Percentiles rank a stretch among this genome's conserved stretches.
Evolutionary conservation across 768 basidiomycete species (phyloP).

Genomic region (Termitomyces sp.): DNA sequence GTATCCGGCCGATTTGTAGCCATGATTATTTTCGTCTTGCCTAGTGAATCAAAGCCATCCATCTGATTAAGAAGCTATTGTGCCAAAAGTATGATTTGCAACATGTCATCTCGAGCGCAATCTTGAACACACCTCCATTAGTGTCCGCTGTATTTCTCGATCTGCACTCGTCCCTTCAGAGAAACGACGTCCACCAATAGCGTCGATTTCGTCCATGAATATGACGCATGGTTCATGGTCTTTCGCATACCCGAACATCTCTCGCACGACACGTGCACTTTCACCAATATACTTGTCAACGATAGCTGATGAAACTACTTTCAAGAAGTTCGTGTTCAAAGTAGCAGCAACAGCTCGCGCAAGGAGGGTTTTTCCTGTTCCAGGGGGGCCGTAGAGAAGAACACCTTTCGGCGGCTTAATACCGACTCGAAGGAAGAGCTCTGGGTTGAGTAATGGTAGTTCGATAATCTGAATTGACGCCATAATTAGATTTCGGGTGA

Average conservation of each 20-base stretch:
- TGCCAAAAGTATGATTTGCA: neutral
- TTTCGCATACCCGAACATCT: conserved; percentile 98
- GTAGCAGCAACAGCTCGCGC: conserved; percentile 96
- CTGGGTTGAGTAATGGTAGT: conserved; percentile 88
- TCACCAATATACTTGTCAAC: conserved; percentile 99
- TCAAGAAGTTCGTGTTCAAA: conserved; percentile 93
- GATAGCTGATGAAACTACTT: conserved; percentile 97
- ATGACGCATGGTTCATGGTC: conserved; percentile 99
- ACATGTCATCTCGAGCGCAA: neutral
- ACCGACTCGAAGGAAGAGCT: conserved; percentile 91
- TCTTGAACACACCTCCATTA: conserved; percentile 71
- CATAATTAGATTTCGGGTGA: neutral
- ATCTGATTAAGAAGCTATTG: conserved; percentile 91
- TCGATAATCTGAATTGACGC: conserved; percentile 73
- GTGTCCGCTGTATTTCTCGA: conserved; percentile 95
- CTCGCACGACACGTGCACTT: conserved; percentile 90
- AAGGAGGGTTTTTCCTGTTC: conserved; percentile 93
- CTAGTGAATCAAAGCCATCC: conserved; percentile 98
- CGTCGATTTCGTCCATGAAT: conserved; percentile 98
- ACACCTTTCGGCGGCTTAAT: conserved; percentile 97
- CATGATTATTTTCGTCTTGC: conserved; percentile 96
- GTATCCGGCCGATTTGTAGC: conserved; percentile 99
- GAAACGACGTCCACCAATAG: conserved; percentile 85
- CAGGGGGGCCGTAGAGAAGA: conserved; percentile 92
- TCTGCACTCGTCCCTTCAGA: conserved; percentile 97